A percentile compares a stretch with the other conserved stretches of the same genome.
phyloP scores from a whole-genome alignment of 2,329 filamentous ascomycete species.

The Myriosclerotinia curreyana region DNA sequence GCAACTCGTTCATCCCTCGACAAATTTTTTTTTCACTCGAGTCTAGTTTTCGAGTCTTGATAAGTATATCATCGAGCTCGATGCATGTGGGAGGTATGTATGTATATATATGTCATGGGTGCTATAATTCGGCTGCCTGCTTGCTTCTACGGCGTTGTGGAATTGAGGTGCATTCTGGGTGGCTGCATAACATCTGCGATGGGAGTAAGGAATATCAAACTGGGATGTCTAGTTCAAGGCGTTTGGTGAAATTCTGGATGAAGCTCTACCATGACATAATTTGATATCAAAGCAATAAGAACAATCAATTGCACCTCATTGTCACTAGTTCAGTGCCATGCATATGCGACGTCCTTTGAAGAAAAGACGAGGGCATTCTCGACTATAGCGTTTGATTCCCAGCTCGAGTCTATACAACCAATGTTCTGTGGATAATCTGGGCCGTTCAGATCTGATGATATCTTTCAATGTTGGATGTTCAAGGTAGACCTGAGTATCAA shows the following conservation, averaged over 20 bases:
- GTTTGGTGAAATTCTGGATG: conserved; percentile 2
- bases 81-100: conserved; percentile 22
- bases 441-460: not conserved
- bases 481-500: not conserved
- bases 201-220: not conserved
- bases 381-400: not conserved
- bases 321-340: not conserved
- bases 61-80: conserved; percentile 19
- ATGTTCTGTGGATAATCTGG: not conserved
- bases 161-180: conserved; percentile 21
- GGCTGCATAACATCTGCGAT: conserved; percentile 27
- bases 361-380: not conserved
- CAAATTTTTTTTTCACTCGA: not conserved
- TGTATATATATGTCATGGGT: conserved; percentile 24
- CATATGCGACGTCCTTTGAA: not conserved
- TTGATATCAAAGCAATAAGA: conserved; percentile 9
- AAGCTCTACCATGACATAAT: conserved; percentile 15
- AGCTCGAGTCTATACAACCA: not conserved
- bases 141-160: conserved; percentile 22
- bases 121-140: conserved; percentile 27
- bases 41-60: conserved; percentile 14
- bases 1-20: conserved; percentile 7
- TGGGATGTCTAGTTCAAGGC: not conserved
- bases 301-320: not conserved
- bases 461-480: not conserved